Percentiles rank a stretch among this genome's conserved stretches.
phyloP scores from a whole-genome alignment of 2,329 filamentous ascomycete genomes.

The Phaeosphaeria sp. region DNA sequence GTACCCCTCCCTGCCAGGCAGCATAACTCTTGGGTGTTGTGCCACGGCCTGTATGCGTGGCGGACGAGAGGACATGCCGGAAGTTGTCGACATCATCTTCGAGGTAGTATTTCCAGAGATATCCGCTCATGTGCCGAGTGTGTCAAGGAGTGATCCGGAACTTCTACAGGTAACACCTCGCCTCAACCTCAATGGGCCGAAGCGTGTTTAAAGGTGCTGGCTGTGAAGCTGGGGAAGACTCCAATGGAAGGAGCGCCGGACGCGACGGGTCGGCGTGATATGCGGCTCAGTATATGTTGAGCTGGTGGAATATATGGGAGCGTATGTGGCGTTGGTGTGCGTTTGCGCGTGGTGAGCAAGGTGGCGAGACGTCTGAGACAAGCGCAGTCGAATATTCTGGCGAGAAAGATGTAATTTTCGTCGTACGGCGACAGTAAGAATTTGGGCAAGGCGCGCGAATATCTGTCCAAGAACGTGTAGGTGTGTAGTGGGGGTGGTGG shows the following conservation, averaged over 20 bases:
- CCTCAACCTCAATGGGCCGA: slow-evolving; percentile 86
- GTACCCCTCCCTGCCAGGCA: slow-evolving; percentile 40
- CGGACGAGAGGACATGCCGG: slow-evolving; percentile 81
- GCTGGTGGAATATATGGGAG: background rate
- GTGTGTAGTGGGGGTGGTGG: background rate
- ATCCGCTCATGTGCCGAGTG: slow-evolving; percentile 81
- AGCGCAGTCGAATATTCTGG: background rate
- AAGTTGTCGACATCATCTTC: slow-evolving; percentile 98
- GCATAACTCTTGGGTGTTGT: slow-evolving; percentile 59
- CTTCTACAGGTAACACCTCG: slow-evolving; percentile 76
- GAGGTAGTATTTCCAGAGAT: slow-evolving; percentile 95
- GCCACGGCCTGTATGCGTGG: slow-evolving; percentile 64
- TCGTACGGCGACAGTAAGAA: background rate
- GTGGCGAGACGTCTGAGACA: slow-evolving; percentile 17
- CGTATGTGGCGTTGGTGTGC: background rate
- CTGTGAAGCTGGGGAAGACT: slow-evolving; percentile 57
- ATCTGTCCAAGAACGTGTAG: slow-evolving; percentile 1
- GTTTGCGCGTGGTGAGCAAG: slow-evolving; percentile 9
- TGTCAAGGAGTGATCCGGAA: slow-evolving; percentile 51
- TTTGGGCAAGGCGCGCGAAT: background rate
- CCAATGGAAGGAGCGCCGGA: slow-evolving; percentile 30
- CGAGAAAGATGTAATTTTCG: background rate
- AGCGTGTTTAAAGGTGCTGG: slow-evolving; percentile 85
- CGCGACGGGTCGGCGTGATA: slow-evolving; percentile 30
- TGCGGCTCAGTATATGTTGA: slow-evolving; percentile 17